Conservation (phyloP, 1,139 yeast species). For the Hyphopichia khmerensis region DNA sequence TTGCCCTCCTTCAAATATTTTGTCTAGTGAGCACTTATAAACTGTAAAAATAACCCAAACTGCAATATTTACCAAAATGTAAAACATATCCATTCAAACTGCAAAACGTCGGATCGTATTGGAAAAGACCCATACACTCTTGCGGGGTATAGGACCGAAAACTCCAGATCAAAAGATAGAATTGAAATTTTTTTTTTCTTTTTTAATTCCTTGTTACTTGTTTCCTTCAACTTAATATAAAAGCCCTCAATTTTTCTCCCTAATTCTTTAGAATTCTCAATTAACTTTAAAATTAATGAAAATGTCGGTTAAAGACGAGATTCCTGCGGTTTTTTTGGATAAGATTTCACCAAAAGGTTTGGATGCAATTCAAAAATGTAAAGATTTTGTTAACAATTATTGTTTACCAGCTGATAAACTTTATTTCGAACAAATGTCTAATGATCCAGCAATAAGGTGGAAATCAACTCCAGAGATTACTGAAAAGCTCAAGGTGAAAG, state of each 20-base stretch:
- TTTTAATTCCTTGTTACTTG: background rate
- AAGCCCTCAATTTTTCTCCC: no score
- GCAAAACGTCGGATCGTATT: no score
- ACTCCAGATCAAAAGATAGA: no score
- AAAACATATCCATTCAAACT: background rate
- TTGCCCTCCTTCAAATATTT: background rate
- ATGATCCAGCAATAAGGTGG: conserved; percentile 50
- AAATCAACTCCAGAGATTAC: conserved; percentile 47
- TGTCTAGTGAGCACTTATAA: background rate
- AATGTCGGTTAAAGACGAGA: conserved; percentile 39
- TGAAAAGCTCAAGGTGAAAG: conserved; percentile 55
- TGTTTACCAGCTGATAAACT: conserved; percentile 58
- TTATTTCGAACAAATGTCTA: conserved; percentile 40
- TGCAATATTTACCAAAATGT: background rate
- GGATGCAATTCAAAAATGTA: conserved; percentile 48
- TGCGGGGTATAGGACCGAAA: no score
- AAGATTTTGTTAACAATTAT: conserved; percentile 57
- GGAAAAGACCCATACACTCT: background rate
- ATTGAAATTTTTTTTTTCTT: no score
- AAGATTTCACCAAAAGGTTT: conserved; percentile 50
- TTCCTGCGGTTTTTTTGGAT: conserved; percentile 44
- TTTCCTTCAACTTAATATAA: no score
- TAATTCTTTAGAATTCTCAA: background rate
- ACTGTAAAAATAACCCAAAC: background rate
- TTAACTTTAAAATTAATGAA: background rate